Base-by-base conservation (phyloP, 176 grass and related monocot species). In the Carex scoparia region DNA sequence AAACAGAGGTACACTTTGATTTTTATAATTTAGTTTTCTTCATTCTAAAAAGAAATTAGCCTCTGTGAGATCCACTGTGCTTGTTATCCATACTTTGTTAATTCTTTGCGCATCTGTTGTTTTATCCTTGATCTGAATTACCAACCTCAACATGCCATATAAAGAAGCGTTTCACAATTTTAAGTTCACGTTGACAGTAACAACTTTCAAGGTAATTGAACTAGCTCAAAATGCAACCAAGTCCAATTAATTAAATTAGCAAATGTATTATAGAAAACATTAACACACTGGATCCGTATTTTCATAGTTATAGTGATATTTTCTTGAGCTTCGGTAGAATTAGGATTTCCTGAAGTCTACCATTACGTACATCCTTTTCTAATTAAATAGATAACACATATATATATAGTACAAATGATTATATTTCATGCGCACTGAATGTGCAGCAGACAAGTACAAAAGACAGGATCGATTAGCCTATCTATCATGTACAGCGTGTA, bases 1-100 rank as follows among this genome's bases (percentile, higher is more conserved):
- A 83, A 84, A 85, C 87, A 62, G 84, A 94, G 94, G 94, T 94
- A 92, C 63, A 65, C 53, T 37, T 86, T 30, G 12, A 64, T 54
- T 62, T 46, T 64, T 48, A 6, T 79, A 58, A 15, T 53, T 77
- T 15, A 76, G 4, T 13, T 55, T 75, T 75, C 19, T 53, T 4
- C 6, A 55, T 13, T 32, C 48, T 31, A 3, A 53, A 27, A 53
- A 13, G n/a, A 74, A 73, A 49, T 23, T 74, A 28, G 46, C 44
- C 67, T 40, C 37, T 42, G 15, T 70, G 32, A 16, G 32, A 70
- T 70, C 14, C 8, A 63, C 19, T 63, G 61, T 44, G 37, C 37
- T 72, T 42, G 67, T 16, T 44, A 70, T 70, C 15, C 15, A n/a
- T 70, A 44, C 11, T 68, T 68, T 16, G 28, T 12, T 64, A 64